Evolutionary conservation across 257 asterid genomes (phyloP), one percentile per base, ranked within the genome.

Genomic region (Nicotiana obtusifolia): DNA sequence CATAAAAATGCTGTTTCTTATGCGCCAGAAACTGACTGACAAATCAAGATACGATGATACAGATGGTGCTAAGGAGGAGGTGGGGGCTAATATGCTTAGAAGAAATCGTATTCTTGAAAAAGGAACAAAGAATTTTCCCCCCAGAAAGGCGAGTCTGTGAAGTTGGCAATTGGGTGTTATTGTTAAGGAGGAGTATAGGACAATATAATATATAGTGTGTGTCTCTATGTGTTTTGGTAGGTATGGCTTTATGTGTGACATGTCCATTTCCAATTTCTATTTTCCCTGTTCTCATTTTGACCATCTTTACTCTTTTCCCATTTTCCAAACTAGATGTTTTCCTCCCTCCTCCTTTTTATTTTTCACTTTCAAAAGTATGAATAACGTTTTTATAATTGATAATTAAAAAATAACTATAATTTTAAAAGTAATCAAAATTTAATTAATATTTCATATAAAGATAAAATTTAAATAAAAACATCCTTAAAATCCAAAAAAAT

Each of bases 21-120:
- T 75, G 35, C 4, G 44, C 10, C 17, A 49, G 13, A 49, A 49
- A 15, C 5, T 75, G 62, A 22, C 60, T 71, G 61, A 71, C 1
- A 22, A 71, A 71, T 71, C 78, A 71, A 71, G 78, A 71, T 22
- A 20, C 16, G 66, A 20, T 10, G 11, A 60, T 0, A 9, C 15
- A 59, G 64, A 59, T 57, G 62, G 62, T n/a, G n/a, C n/a, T n/a
- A n/a, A n/a, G n/a, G n/a, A n/a, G n/a, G n/a, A n/a, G n/a, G n/a
- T 56, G 61, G 57, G 15, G n/a, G 59, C 22, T 53, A 57, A 19
- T 54, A 30, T 22, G 53, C 54, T 37, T 80, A 52, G 82, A 47
- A 80, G 26, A 83, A 75, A 80, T 80, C 84, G 71, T 64, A 37
- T 79, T 61, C 82, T 79, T 61, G 54, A 79, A 47, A 47, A 78